Evolutionary conservation across 306 rosid genomes (phyloP).

Genomic region (Datisca glomerata): DNA sequence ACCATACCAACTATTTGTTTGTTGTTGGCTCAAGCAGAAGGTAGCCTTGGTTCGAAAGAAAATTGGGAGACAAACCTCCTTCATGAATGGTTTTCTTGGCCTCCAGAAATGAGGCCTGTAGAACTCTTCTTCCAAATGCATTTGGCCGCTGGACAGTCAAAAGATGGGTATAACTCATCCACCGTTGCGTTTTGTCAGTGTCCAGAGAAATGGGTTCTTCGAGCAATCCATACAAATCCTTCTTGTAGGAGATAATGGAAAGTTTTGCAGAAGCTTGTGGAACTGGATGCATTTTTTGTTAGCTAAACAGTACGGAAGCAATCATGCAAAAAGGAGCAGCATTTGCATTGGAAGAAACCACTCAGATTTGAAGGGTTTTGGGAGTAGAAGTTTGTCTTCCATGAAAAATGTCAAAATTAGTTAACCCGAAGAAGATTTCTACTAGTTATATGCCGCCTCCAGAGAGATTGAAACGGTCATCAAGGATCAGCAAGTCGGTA

Average conservation of each 20-base stretch:
- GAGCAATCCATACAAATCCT: conserved; percentile 75
- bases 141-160: conserved; percentile 49
- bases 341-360: too few species aligned
- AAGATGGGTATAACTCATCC: conserved; percentile 19
- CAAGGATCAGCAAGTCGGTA: too few species aligned
- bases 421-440: too few species aligned
- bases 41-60: conserved; percentile 74
- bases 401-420: too few species aligned
- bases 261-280: conserved; percentile 38
- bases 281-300: conserved; percentile 9
- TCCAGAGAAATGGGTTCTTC: conserved; percentile 66
- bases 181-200: conserved; percentile 36
- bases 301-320: too few species aligned
- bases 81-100: conserved; percentile 79
- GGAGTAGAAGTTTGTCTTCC: too few species aligned
- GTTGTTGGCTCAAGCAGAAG: conserved; percentile 76
- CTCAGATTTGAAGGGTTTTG: too few species aligned
- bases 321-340: too few species aligned
- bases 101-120: conserved; percentile 79
- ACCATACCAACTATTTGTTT: conserved; percentile 58
- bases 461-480: too few species aligned
- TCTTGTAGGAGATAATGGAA: conserved; percentile 79
- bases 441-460: too few species aligned
- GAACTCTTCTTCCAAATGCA: conserved; percentile 90
- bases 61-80: conserved; percentile 61